These are phyloP conservation scores for Chaetomium sp. DNA, from an alignment of 2,329 filamentous ascomycete species.

Conservation along the genomic window DNA sequence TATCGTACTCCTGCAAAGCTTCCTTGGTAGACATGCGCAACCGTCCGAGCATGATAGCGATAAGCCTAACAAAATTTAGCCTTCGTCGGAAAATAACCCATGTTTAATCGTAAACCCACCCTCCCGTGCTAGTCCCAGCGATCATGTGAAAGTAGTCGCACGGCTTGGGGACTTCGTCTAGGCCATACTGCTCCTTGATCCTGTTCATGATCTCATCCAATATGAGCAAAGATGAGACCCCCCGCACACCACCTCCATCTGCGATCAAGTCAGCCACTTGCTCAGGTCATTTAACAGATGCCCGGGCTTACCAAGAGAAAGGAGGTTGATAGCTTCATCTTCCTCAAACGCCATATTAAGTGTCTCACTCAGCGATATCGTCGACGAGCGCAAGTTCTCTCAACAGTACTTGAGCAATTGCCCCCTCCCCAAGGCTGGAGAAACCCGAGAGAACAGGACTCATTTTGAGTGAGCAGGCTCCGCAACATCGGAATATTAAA, in stretches of 20 bases:
- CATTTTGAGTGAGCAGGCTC: too few species aligned
- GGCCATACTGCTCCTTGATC: slow-evolving; percentile 21
- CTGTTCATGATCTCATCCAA: slow-evolving; percentile 29
- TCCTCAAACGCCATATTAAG: not conserved
- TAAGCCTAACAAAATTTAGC: slow-evolving; percentile 29
- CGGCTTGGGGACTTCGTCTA: slow-evolving; percentile 26
- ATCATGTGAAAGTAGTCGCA: slow-evolving; percentile 37
- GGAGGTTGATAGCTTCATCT: slow-evolving; percentile 18
- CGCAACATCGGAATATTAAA: too few species aligned
- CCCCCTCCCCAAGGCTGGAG: too few species aligned
- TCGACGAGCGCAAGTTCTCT: not conserved
- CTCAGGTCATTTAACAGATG: too few species aligned
- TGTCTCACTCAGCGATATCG: not conserved
- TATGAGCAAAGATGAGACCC: slow-evolving; percentile 30
- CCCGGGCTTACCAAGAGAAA: slow-evolving; percentile 20
- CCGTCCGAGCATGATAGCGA: slow-evolving; percentile 42
- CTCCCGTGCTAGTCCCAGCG: slow-evolving; percentile 33
- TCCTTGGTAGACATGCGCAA: slow-evolving; percentile 39
- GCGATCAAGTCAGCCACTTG: not conserved
- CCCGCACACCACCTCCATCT: slow-evolving; percentile 33
- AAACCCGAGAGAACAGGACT: too few species aligned
- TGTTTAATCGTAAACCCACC: slow-evolving; percentile 17
- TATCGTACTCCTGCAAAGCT: slow-evolving; percentile 36
- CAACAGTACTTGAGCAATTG: not conserved
- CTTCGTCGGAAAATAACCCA: not conserved